A percentile compares a stretch with the other conserved stretches of the same genome.
These are phyloP conservation scores for Macrocybe gigantea DNA, from an alignment of 768 basidiomycete species.

Conservation along the genomic window DNA sequence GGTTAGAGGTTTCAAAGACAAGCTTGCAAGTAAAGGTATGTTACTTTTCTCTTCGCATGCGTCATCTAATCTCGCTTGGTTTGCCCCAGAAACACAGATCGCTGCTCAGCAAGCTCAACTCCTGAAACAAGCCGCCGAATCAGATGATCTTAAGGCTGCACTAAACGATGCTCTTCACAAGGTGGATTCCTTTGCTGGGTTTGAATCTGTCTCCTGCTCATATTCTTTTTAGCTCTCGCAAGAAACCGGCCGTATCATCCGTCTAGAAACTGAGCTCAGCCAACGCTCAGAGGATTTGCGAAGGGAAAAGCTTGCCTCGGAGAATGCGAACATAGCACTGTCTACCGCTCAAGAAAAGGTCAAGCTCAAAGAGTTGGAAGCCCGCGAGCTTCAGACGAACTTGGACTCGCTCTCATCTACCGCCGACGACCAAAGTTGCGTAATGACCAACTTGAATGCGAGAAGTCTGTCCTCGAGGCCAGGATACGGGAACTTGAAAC, in stretches of 20 bases:
- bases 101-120: conserved; percentile 40
- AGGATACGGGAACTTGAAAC: conserved; percentile 56
- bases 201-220: neutral
- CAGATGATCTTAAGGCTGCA: conserved; percentile 34
- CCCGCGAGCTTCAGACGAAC: conserved; percentile 49
- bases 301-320: conserved; percentile 44
- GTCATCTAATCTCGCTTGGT: conserved; percentile 5
- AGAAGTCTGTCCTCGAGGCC: conserved; percentile 50
- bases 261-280: conserved; percentile 45
- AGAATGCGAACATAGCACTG: conserved; percentile 49
- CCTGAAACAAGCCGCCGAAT: conserved; percentile 31
- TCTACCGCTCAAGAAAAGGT: conserved; percentile 41
- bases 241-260: conserved; percentile 51
- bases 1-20: conserved; percentile 39
- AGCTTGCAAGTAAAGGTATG: conserved; percentile 44
- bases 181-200: conserved; percentile 20
- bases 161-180: conserved; percentile 43
- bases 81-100: conserved; percentile 38
- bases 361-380: conserved; percentile 42
- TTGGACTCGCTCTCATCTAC: conserved; percentile 49
- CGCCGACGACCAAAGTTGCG: conserved; percentile 39
- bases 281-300: conserved; percentile 50
- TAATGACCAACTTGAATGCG: conserved; percentile 44
- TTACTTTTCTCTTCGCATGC: neutral
- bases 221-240: conserved; percentile 37